Evolutionary conservation across 78 protist genomes (phyloP).

Genomic region (Emiliania huxleyi): DNA sequence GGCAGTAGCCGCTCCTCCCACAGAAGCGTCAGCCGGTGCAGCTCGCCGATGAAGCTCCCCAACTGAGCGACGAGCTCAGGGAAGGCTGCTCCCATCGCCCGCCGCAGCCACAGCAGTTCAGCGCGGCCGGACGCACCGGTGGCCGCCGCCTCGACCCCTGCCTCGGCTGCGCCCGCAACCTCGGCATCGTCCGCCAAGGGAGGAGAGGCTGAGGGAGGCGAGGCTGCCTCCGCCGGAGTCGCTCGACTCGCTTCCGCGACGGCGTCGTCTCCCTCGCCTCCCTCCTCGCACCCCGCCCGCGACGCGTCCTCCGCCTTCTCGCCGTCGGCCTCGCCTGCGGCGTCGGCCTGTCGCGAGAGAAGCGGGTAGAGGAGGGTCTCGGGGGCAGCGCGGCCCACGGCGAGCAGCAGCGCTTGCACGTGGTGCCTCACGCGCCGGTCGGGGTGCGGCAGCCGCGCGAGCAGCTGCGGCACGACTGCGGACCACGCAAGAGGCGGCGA

Average conservation of each 20-base stretch:
- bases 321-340: no score
- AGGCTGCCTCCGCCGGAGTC: no score
- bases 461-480: neutral
- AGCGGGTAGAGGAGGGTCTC: neutral
- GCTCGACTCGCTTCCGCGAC: no score
- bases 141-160: no score
- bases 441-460: neutral
- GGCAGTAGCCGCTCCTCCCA: neutral
- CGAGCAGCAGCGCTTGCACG: neutral
- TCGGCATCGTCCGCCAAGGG: no score
- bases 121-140: neutral
- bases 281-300: no score
- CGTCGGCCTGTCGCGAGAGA: no score
- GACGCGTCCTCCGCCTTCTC: no score
- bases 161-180: no score
- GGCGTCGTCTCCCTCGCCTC: no score
- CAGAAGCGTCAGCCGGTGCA: neutral
- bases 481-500: neutral
- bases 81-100: neutral
- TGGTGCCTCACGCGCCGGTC: neutral
- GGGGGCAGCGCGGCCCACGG: neutral
- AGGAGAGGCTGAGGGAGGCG: no score
- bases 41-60: neutral
- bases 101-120: neutral
- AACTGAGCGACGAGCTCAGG: neutral